Evolutionary conservation across 2,329 filamentous ascomycete genomes (phyloP).

Genomic region (Cadophora sp.): DNA sequence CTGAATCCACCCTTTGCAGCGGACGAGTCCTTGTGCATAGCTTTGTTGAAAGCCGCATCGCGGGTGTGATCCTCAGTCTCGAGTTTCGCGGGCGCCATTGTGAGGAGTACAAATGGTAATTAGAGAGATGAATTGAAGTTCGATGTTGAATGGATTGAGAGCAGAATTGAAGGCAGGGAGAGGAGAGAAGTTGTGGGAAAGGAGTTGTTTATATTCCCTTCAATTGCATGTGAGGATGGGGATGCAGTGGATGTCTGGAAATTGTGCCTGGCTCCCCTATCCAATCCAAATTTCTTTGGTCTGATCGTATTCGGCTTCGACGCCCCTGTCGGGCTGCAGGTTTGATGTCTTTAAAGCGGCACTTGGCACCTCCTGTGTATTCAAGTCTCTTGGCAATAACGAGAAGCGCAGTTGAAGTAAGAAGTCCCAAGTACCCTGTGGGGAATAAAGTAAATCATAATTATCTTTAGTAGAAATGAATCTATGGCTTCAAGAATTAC

Average conservation of each 20-base stretch:
- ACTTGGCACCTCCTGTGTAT: no score
- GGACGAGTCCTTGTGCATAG: slow-evolving; percentile 77
- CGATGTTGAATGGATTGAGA: slow-evolving; percentile 19
- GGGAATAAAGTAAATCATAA: no score
- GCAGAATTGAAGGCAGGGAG: neutral
- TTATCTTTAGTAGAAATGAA: no score
- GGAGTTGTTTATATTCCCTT: slow-evolving; percentile 16
- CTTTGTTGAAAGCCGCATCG: slow-evolving; percentile 91
- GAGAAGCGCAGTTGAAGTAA: no score
- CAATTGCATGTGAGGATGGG: neutral
- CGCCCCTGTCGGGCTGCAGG: no score
- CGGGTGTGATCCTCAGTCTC: slow-evolving; percentile 84
- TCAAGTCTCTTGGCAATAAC: no score
- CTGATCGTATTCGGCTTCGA: no score
- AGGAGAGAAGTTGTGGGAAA: slow-evolving; percentile 9
- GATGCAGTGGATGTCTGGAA: neutral
- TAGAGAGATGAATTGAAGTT: neutral
- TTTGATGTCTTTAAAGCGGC: no score
- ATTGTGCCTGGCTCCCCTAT: neutral
- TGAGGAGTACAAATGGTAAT: slow-evolving; percentile 20
- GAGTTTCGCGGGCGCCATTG: slow-evolving; percentile 54
- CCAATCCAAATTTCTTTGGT: neutral
- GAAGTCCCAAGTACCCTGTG: no score
- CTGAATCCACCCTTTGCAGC: slow-evolving; percentile 74
- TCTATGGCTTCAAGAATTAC: no score